These are phyloP conservation scores for Alternaria gansuensis DNA, from an alignment of 2,329 filamentous ascomycete species.

Conservation along the genomic window DNA sequence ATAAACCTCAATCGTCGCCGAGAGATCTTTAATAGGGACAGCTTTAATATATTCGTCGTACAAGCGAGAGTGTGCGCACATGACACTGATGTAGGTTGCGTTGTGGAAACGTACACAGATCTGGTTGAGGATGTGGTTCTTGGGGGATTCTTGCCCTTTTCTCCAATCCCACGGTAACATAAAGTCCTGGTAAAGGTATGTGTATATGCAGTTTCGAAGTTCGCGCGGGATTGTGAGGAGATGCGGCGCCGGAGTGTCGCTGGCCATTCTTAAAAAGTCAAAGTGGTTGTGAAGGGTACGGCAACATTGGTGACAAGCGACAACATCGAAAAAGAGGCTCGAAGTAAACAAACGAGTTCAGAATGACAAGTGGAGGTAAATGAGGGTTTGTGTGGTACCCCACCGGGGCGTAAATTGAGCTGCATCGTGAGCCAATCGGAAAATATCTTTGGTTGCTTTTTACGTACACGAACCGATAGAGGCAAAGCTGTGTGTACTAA, in stretches of 20 bases:
- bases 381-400: neutral
- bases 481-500: neutral
- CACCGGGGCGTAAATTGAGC: neutral
- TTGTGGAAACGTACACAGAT: constrained; percentile 80
- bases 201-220: constrained; percentile 3
- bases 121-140: constrained; percentile 37
- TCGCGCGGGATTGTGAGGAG: constrained; percentile 3
- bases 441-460: neutral
- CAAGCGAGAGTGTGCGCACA: constrained; percentile 72
- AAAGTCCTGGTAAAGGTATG: neutral
- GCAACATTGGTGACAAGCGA: neutral
- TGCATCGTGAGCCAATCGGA: neutral
- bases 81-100: constrained; percentile 67
- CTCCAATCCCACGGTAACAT: neutral
- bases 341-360: neutral
- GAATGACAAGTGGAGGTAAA: neutral
- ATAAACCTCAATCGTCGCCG: neutral
- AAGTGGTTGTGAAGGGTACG: neutral
- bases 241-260: neutral
- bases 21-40: neutral
- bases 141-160: neutral
- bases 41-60: constrained; percentile 78
- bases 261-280: neutral
- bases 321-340: neutral
- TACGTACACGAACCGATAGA: neutral